phyloP scores from a whole-genome alignment of 2,329 filamentous ascomycete genomes.

The Aspergillus neotritici region DNA sequence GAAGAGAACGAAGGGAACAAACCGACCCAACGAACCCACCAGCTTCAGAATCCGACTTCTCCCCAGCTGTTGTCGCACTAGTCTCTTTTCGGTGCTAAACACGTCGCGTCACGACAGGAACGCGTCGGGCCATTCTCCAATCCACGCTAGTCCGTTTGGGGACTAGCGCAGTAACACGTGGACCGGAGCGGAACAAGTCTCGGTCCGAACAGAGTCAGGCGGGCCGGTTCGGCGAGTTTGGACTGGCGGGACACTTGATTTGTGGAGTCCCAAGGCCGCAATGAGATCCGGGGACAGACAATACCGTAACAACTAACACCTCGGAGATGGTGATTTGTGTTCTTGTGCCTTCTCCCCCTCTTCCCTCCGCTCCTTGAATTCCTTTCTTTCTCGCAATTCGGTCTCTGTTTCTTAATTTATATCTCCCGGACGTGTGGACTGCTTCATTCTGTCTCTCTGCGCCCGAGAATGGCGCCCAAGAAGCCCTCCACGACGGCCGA shows the following conservation, averaged over 20 bases:
- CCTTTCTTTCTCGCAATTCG: not conserved
- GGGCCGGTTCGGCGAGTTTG: slow-evolving; percentile 20
- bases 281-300: slow-evolving; percentile 16
- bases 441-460: slow-evolving; percentile 9
- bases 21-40: not conserved
- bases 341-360: slow-evolving; percentile 17
- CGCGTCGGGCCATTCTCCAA: slow-evolving; percentile 19
- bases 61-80: no score
- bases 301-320: no score
- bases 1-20: slow-evolving; percentile 7
- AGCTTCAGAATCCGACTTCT: no score
- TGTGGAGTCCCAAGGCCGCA: slow-evolving; percentile 15
- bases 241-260: slow-evolving; percentile 16
- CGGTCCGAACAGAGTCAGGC: slow-evolving; percentile 21
- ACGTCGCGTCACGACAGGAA: slow-evolving; percentile 26
- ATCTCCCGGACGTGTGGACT: slow-evolving; percentile 11
- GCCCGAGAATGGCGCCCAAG: slow-evolving; percentile 39
- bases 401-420: slow-evolving; percentile 6
- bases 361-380: slow-evolving; percentile 2
- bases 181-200: slow-evolving; percentile 30
- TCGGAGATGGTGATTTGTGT: slow-evolving; percentile 4
- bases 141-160: slow-evolving; percentile 11
- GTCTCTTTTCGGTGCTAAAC: slow-evolving; percentile 4
- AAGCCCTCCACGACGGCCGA: slow-evolving; percentile 66
- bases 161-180: slow-evolving; percentile 17